phyloP scores from a whole-genome alignment of 805 yeast species.

The Trichomonascus vanleenenianus region DNA sequence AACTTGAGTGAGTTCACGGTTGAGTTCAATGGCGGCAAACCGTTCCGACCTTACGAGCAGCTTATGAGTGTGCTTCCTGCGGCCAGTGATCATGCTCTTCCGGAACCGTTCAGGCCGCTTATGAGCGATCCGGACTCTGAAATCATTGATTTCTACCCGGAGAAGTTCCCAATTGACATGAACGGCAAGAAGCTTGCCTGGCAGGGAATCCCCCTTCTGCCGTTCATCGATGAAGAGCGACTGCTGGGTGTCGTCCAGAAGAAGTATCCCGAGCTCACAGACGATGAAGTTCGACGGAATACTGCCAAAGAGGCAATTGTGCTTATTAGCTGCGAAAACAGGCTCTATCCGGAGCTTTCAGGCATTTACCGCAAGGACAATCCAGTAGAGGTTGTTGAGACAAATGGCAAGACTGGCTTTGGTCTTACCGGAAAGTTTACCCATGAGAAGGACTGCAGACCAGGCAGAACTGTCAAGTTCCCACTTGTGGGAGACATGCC shows the following conservation, averaged over 20 bases:
- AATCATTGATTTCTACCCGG: conserved; percentile 87
- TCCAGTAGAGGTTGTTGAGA: conserved; percentile 25
- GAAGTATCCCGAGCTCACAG: conserved; percentile 56
- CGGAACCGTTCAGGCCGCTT: conserved; percentile 68
- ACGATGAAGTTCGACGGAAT: conserved; percentile 63
- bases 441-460: conserved; percentile 29
- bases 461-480: conserved; percentile 34
- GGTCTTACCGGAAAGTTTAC: conserved; percentile 31
- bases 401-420: conserved; percentile 19
- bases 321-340: conserved; percentile 57
- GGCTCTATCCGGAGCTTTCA: conserved; percentile 35
- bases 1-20: conserved; percentile 41
- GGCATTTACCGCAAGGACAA: conserved; percentile 11
- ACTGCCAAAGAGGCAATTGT: conserved; percentile 63
- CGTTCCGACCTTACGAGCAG: conserved; percentile 88
- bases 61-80: conserved; percentile 94
- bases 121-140: conserved; percentile 77
- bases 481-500: conserved; percentile 38
- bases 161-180: conserved; percentile 84
- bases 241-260: conserved; percentile 57
- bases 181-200: conserved; percentile 91
- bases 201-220: conserved; percentile 88
- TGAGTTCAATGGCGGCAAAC: conserved; percentile 58
- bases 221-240: conserved; percentile 82
- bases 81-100: conserved; percentile 80